Base-by-base conservation (phyloP, 2,329 filamentous ascomycete species). In the Paraphaeosphaeria minitans region DNA sequence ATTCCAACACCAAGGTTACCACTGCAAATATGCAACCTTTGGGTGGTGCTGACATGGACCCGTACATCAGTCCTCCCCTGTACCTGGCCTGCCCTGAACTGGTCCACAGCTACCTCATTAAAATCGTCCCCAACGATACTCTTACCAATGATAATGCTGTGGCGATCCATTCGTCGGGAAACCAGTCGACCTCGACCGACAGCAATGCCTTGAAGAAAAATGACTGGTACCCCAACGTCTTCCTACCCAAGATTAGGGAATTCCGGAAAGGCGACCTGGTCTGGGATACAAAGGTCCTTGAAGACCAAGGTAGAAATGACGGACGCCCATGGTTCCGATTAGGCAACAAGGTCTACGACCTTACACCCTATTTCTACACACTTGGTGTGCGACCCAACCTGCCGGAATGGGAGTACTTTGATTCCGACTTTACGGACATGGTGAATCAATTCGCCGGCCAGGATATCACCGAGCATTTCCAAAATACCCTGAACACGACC, bases 321-420 rank as follows among this genome's bases (percentile, higher is more conserved):
- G 83, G 87, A 55, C 89, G 90, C 66, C 84, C 85, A 71, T 98
- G 95, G 93, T 89, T 91, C 63, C 89, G 90, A 55, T 86, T 96
- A 61, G 82, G 92, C 31, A 82, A 88, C 55, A 85, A 84, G 53
- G 83, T 99, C 21, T 98, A 95, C 73, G 96, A 99, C 74, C 78
- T 99, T 55, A 96, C 92, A 0, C 87, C 98, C 75, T 99, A 99
- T 79, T 94, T 93, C 77, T 83, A 92, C 72, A 97, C 93, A 0
- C 78, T 88, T 43, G 80, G 89, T 9, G 64, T 81, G n/a, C 80
- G 84, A 69, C 82, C 88, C 64, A 81, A 87, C 55, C 67, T 81
- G 5, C 70, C 78, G 0, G 72, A 75, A 0, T 96, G 91, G 78
- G 76, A 84, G 10, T 98, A 96, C 78, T 82, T 99, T 31, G 88